Evolutionary conservation across 106 monocot genomes (phyloP), one percentile per base, ranked within the genome.

Genomic region (Acorus calamus): DNA sequence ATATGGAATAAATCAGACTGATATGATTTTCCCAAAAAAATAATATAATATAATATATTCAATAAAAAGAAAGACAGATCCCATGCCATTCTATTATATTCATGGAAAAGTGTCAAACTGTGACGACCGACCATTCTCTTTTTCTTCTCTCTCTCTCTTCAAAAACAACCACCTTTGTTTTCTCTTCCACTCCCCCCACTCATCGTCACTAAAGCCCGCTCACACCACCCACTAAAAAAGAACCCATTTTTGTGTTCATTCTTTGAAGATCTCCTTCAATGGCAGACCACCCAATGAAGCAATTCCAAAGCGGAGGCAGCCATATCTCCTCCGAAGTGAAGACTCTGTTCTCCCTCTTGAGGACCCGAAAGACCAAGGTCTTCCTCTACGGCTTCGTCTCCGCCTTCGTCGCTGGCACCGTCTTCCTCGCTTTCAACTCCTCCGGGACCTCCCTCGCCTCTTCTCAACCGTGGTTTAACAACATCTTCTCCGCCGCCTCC

Each of bases 331-430:
- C 63, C 42, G 77, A 76, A 28, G 28, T 28, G 28, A 28, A 28
- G 0, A 28, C 28, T 28, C 28, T 28, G 46, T 50, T 71, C 56
- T 55, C 64, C 2, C 7, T 59, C 6, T 3, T 59, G 5, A 56
- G 51, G 41, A 41, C 65, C 2, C 59, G 82, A 47, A 63, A 71
- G 28, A 77, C 79, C 41, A 87, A 77, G 73, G 49, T 80, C 45
- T 74, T 83, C 56, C 64, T 71, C 50, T 75, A 78, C 63, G 89
- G 73, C 14, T 83, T 90, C 66, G 45, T 71, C 42, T 42, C 78
- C 47, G 68, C 85, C 28, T 89, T 89, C 68, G 69, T 83, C 47
- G 82, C 77, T 4, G 79, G 69, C 74, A 89, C 89, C 0, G 70
- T 78, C 3, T 86, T 74, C 73, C 54, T 90, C 9, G 86, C 83